These are phyloP conservation scores for Aspergillus kassunensis DNA, from an alignment of 495 filamentous ascomycete genomes.

Conservation along the genomic window DNA sequence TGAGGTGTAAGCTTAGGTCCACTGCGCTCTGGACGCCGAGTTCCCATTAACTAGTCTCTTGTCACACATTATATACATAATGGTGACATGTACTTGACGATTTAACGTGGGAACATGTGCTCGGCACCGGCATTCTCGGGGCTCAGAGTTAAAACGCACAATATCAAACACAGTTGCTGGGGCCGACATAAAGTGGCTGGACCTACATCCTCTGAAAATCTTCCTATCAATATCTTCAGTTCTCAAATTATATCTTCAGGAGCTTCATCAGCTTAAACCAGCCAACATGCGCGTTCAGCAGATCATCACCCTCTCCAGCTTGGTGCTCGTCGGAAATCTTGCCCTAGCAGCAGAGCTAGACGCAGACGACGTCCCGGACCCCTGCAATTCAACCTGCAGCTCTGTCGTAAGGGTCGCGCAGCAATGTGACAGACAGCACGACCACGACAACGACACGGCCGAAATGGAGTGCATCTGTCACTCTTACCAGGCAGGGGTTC, in stretches of 20 bases:
- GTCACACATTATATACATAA: background rate
- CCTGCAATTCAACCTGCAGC: conserved; percentile 29
- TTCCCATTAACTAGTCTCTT: background rate
- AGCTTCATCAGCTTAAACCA: no score
- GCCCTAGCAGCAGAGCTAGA: conserved; percentile 28
- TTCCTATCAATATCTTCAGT: background rate
- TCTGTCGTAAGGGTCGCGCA: conserved; percentile 24
- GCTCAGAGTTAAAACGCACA: background rate
- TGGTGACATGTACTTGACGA: background rate
- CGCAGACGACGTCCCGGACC: conserved; percentile 30
- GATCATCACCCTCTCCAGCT: conserved; percentile 25
- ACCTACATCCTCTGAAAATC: no score
- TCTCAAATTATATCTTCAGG: no score
- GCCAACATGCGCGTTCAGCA: conserved; percentile 28
- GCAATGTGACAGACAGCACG: conserved; percentile 26
- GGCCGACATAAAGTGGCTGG: background rate
- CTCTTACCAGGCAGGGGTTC: conserved; percentile 22
- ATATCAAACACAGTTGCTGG: background rate
- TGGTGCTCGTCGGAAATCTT: conserved; percentile 26
- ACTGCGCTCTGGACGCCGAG: background rate
- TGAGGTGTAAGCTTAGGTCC: no score
- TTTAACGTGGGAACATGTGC: background rate
- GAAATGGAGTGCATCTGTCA: conserved; percentile 34
- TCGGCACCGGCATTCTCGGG: conserved; percentile 1
- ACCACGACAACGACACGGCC: conserved; percentile 27